Evolutionary conservation across 768 basidiomycete genomes (phyloP).

Genomic region (Boletus fagicola): DNA sequence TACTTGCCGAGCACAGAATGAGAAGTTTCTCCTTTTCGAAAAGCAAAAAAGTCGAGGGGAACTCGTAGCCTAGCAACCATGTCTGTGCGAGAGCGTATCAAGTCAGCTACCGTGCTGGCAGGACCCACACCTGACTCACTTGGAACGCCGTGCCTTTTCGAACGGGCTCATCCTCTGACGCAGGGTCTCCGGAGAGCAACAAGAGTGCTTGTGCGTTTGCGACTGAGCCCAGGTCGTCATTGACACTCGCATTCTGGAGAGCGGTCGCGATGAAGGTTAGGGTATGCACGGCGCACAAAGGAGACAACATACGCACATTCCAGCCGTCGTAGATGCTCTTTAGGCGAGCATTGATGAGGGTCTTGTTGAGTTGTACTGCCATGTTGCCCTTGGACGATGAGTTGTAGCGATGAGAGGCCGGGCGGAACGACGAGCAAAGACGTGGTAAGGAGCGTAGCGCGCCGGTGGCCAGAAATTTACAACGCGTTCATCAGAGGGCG

Average conservation of each 20-base stretch:
- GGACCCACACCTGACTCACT: slow-evolving; percentile 42
- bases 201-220: slow-evolving; percentile 67
- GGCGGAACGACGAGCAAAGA: slow-evolving; percentile 17
- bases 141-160: slow-evolving; percentile 91
- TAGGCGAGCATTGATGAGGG: slow-evolving; percentile 53
- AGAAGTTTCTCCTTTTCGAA: slow-evolving; percentile 74
- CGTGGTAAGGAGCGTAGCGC: slow-evolving; percentile 23
- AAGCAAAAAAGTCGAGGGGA: slow-evolving; percentile 88
- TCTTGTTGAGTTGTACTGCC: slow-evolving; percentile 72
- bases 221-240: slow-evolving; percentile 71
- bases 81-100: slow-evolving; percentile 50
- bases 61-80: slow-evolving; percentile 96
- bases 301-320: slow-evolving; percentile 44
- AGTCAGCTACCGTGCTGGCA: not conserved
- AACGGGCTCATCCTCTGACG: slow-evolving; percentile 84
- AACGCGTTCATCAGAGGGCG: slow-evolving; percentile 24
- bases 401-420: slow-evolving; percentile 4
- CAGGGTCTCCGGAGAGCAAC: slow-evolving; percentile 73
- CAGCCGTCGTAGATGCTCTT: slow-evolving; percentile 60
- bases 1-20: slow-evolving; percentile 84
- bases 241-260: slow-evolving; percentile 57
- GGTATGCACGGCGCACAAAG: slow-evolving; percentile 10
- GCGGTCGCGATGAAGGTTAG: slow-evolving; percentile 11
- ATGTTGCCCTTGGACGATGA: slow-evolving; percentile 35
- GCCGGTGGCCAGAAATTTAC: slow-evolving; percentile 31